Evolutionary conservation across 176 grass and related monocot species (phyloP), one percentile per base, ranked within the genome.

Genomic region (Cymbopogon citratus): DNA sequence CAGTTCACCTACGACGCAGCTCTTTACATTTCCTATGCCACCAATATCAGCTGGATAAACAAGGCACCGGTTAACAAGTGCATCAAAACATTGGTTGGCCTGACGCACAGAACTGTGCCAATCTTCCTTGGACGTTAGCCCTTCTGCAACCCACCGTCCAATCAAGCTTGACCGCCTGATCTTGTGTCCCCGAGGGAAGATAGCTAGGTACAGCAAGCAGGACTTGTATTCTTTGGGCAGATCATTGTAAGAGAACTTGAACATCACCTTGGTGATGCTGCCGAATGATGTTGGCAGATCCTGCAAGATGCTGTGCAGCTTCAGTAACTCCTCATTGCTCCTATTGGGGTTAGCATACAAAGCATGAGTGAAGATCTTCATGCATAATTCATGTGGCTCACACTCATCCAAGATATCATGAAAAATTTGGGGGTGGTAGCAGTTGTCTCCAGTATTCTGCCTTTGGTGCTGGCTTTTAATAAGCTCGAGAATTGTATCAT

Each of bases 131-230:
- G 11, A 44, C 2, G 11, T 44, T 12, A 44, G 12, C 0, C 43
- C 43, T 13, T 44, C 38, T 25, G 27, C 10, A 6, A 70, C 69
- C 78, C 80, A 82, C 5, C 75, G 12, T 14, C 34, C 76, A 21
- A 74, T 66, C 27, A 86, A 12, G 19, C 56, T 79, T 31, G 82
- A 84, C 11, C 62, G 24, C 10, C 18, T 68, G 62, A 84, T 70
- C 6, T 18, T 27, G 3, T 52, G 2, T 6, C 23, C 15, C 19
- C 0, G 70, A 74, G 57, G 40, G 28, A 83, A 83, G 49, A 84
- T 44, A 11, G 81, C 46, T 40, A 84, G 80, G 36, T 88, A 75
- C 19, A 82, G 0, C 51, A 77, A 79, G 61, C 80, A 88, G 6
- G 45, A 14, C 65, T 66, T 69, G 24, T 78, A 71, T 5, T 57